phyloP scores from a whole-genome alignment of 2,329 filamentous ascomycete species.

The Dothidotthia symphoricarpi region DNA sequence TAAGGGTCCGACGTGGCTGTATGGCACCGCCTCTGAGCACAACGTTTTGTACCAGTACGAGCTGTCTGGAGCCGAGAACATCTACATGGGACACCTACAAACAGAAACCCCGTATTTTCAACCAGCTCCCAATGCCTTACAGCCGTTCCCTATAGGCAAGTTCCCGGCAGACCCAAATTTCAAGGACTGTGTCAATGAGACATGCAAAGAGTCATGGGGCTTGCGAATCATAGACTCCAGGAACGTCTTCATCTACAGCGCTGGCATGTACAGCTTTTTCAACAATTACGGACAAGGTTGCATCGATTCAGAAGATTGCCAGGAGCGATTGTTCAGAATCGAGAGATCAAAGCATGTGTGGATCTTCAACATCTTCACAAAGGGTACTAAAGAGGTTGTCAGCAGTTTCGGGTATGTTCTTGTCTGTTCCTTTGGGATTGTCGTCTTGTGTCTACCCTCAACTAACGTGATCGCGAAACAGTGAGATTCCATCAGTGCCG shows the following conservation, averaged over 20 bases:
- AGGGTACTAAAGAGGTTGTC: too few relatives aligned
- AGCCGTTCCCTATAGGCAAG: neutral
- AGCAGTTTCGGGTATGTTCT: too few relatives aligned
- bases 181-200: neutral
- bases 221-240: neutral
- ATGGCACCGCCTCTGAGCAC: slow-evolving; percentile 64
- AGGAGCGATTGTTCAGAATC: too few relatives aligned
- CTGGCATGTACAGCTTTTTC: slow-evolving; percentile 3
- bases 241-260: neutral
- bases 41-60: slow-evolving; percentile 73
- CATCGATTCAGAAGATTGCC: slow-evolving; percentile 1
- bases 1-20: slow-evolving; percentile 47
- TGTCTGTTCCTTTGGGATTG: too few relatives aligned
- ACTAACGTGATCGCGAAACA: too few relatives aligned
- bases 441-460: too few relatives aligned
- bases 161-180: neutral
- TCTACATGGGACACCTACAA: slow-evolving; percentile 79
- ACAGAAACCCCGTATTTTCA: slow-evolving; percentile 71
- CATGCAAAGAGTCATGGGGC: slow-evolving; percentile 3
- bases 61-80: slow-evolving; percentile 68
- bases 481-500: too few relatives aligned
- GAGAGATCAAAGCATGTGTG: too few relatives aligned
- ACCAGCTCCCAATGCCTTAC: slow-evolving; percentile 1
- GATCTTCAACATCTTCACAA: too few relatives aligned
- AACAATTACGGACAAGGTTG: neutral